These are phyloP conservation scores for Leccinum sublutescens DNA, from an alignment of 768 basidiomycete genomes.

Conservation along the genomic window DNA sequence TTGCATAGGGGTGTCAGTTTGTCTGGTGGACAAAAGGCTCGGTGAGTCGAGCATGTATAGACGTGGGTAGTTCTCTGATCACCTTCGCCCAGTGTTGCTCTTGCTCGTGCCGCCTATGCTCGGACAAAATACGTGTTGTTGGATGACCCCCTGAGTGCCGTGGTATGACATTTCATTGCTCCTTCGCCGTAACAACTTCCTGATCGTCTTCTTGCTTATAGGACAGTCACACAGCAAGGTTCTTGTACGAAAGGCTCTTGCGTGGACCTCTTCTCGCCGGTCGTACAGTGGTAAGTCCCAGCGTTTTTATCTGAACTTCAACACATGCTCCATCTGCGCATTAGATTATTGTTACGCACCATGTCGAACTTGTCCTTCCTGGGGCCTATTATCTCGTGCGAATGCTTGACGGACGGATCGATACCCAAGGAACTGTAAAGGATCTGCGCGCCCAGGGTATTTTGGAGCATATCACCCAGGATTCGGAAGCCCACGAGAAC, in stretches of 20 bases:
- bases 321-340: not conserved
- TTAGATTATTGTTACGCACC: constrained; percentile 76
- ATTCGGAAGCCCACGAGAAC: constrained; percentile 46
- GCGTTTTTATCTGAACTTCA: not conserved
- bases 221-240: constrained; percentile 69
- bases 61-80: constrained; percentile 3
- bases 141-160: constrained; percentile 81
- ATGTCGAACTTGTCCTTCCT: constrained; percentile 79
- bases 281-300: constrained; percentile 60
- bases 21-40: constrained; percentile 81
- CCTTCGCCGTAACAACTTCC: not conserved
- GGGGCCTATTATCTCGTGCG: constrained; percentile 71
- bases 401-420: constrained; percentile 80
- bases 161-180: constrained; percentile 45
- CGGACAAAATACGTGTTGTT: constrained; percentile 67
- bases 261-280: constrained; percentile 62
- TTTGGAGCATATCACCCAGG: constrained; percentile 58
- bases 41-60: constrained; percentile 40
- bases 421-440: constrained; percentile 65
- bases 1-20: constrained; percentile 55
- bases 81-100: constrained; percentile 54
- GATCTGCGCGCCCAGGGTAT: constrained; percentile 62
- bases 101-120: constrained; percentile 82
- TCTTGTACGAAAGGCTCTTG: constrained; percentile 62
- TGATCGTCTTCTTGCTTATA: constrained; percentile 23